Evolutionary conservation across 345 rosid species (phyloP).

Genomic region (Syzygium aromaticum): DNA sequence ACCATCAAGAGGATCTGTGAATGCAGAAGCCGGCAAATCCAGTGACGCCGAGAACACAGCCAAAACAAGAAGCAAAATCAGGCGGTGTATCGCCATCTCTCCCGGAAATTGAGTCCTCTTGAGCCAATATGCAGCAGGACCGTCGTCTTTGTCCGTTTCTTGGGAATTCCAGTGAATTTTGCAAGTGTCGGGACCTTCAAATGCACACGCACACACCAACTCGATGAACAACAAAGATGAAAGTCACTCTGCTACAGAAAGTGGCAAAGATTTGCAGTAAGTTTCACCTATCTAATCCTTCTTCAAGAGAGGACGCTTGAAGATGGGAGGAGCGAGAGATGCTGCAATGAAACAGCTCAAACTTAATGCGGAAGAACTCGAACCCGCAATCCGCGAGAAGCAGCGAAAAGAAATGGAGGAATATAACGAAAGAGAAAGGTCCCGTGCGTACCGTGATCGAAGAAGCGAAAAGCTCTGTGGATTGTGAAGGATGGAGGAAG

Average conservation of each 20-base stretch:
- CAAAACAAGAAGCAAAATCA: conserved; percentile 2
- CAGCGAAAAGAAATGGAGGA: not conserved
- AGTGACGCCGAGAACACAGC: conserved; percentile 22
- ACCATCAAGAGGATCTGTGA: conserved; percentile 72
- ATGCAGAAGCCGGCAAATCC: conserved; percentile 25
- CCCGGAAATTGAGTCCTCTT: not conserved
- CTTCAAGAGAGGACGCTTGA: not conserved
- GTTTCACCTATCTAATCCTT: not conserved
- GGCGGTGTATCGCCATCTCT: conserved; percentile 21
- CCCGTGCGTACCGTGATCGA: not conserved
- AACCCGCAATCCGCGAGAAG: not conserved
- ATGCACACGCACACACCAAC: not conserved
- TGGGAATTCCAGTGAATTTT: not conserved
- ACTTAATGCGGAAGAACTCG: not conserved
- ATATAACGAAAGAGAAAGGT: not conserved
- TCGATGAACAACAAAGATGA: not conserved
- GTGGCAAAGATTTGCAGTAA: not conserved
- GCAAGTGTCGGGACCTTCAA: not conserved
- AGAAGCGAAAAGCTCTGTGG: not conserved
- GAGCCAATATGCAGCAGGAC: not conserved
- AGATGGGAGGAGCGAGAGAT: not conserved
- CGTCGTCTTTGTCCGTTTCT: not conserved
- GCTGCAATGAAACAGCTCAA: not conserved
- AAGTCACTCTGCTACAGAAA: not conserved
- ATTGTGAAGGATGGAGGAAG: not conserved